phyloP scores from a whole-genome alignment of 805 yeast genomes.

The Sugiyamaella floridensis region DNA sequence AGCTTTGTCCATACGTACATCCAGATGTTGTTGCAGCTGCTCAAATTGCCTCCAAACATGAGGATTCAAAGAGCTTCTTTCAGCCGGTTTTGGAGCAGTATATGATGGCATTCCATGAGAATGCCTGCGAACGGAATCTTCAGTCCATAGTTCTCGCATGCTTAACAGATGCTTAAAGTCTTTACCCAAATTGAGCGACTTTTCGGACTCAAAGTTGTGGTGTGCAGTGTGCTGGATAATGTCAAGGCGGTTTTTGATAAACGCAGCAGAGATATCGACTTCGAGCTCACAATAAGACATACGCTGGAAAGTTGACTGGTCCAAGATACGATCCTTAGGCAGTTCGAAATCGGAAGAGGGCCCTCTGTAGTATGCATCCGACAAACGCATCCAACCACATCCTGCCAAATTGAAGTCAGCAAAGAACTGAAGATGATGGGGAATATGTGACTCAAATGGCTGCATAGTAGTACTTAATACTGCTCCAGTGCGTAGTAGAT shows the following conservation, averaged over 20 bases:
- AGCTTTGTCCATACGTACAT: background rate
- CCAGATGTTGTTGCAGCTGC: background rate
- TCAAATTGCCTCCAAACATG: background rate
- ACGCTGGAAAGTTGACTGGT: slow-evolving; percentile 36
- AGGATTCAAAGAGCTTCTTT: background rate
- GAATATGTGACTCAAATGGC: slow-evolving; percentile 75
- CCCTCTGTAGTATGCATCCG: slow-evolving; percentile 16
- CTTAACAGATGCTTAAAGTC: slow-evolving; percentile 22
- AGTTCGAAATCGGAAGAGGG: background rate
- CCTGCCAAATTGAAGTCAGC: slow-evolving; percentile 80
- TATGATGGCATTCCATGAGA: background rate
- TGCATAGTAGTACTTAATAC: slow-evolving; percentile 37
- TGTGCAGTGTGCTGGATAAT: slow-evolving; percentile 40
- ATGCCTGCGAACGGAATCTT: slow-evolving; percentile 28
- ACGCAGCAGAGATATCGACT: slow-evolving; percentile 57
- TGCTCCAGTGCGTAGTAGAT: slow-evolving; percentile 41
- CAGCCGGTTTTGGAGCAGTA: background rate
- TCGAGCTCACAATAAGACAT: slow-evolving; percentile 63
- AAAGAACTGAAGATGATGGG: slow-evolving; percentile 67
- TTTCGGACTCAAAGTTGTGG: slow-evolving; percentile 39
- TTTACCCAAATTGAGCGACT: slow-evolving; percentile 6
- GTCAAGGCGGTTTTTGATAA: slow-evolving; percentile 50
- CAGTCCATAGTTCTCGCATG: slow-evolving; percentile 46
- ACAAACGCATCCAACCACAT: slow-evolving; percentile 64
- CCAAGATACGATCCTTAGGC: slow-evolving; percentile 12